A percentile compares a stretch with the other conserved stretches of the same genome.
Conservation (phyloP, 805 yeast species). For the Ascoidea asiatica region DNA sequence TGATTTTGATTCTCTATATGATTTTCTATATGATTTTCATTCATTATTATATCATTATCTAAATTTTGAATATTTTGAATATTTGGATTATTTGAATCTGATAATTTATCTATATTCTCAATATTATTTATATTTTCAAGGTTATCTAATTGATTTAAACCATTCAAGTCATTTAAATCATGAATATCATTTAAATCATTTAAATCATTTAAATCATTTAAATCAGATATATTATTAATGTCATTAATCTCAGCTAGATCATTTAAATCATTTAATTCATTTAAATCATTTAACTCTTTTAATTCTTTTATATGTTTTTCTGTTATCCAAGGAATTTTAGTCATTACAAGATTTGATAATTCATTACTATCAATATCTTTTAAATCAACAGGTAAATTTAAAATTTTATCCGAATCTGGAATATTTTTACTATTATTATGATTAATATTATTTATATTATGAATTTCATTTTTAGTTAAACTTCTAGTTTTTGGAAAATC, state of each 20-base stretch:
- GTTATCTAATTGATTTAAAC: no score
- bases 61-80: no score
- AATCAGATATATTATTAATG: neutral
- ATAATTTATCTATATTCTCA: no score
- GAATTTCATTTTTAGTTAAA: no score
- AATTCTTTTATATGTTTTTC: slow-evolving; percentile 6
- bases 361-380: neutral
- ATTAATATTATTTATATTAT: no score
- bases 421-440: no score
- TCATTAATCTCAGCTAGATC: neutral
- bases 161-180: neutral
- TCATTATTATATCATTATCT: no score
- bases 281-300: slow-evolving; percentile 1
- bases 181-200: neutral
- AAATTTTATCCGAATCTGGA: neutral
- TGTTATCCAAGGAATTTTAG: slow-evolving; percentile 7
- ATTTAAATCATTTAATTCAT: no score
- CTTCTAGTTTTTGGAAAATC: slow-evolving; percentile 13
- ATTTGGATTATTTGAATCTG: no score
- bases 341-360: slow-evolving; percentile 4
- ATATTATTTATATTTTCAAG: no score
- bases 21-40: no score
- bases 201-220: neutral
- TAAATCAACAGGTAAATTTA: neutral
- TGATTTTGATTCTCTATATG: no score